These are phyloP conservation scores for Kondoa subrosea DNA, from an alignment of 768 basidiomycete genomes.

Conservation along the genomic window DNA sequence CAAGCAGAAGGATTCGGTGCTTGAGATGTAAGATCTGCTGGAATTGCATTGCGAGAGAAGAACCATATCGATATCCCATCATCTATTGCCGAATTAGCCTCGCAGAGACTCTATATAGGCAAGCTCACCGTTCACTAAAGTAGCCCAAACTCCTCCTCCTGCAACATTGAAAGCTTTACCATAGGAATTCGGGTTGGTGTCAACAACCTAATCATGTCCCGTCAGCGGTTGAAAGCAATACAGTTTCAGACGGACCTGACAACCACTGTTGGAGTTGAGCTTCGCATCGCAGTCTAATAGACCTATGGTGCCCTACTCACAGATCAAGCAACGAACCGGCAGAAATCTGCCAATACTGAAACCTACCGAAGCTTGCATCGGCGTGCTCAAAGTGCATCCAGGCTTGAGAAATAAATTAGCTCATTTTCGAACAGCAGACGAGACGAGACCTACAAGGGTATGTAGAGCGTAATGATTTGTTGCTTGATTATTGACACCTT, in stretches of 20 bases:
- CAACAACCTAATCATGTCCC: background rate
- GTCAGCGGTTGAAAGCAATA: background rate
- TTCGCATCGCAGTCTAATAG: background rate
- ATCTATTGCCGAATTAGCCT: background rate
- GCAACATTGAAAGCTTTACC: background rate
- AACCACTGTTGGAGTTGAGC: background rate
- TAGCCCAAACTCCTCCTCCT: constrained; percentile 1
- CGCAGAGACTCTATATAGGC: background rate
- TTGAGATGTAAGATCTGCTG: background rate
- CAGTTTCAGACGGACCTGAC: background rate
- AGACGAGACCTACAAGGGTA: background rate
- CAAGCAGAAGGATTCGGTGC: background rate
- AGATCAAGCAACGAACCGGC: background rate
- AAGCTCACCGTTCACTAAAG: background rate
- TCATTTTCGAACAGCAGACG: background rate
- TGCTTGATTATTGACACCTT: background rate
- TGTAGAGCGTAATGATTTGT: background rate
- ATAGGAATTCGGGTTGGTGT: background rate
- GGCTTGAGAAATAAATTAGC: background rate
- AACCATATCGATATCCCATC: background rate
- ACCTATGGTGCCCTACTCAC: background rate
- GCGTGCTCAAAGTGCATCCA: background rate
- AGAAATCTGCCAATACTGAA: background rate
- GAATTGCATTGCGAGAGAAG: background rate
- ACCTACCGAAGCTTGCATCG: background rate